Evolutionary conservation across 257 asterid species (phyloP).

Genomic region (Solanum ahanhuiri): DNA sequence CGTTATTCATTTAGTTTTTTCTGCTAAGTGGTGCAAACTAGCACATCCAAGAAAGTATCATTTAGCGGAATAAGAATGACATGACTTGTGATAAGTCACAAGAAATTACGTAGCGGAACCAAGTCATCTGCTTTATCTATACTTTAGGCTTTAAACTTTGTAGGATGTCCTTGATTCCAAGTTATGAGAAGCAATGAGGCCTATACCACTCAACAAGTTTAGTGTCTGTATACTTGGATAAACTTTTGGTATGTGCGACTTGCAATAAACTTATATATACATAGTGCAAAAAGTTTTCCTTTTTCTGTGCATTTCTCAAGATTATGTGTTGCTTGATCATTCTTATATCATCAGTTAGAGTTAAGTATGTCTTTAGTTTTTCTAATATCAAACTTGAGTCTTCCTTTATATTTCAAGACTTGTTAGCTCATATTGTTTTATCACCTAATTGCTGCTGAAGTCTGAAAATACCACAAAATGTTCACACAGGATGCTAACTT

Average conservation of each 20-base stretch:
- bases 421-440: too few relatives aligned
- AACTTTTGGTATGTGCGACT: background rate
- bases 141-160: background rate
- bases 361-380: background rate
- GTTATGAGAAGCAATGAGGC: background rate
- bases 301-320: background rate
- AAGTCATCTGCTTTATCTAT: background rate
- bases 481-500: background rate
- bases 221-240: too few relatives aligned
- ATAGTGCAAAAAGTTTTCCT: background rate
- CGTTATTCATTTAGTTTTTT: background rate
- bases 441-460: too few relatives aligned
- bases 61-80: background rate
- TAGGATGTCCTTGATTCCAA: background rate
- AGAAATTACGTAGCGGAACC: background rate
- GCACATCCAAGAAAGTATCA: background rate
- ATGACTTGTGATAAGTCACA: background rate
- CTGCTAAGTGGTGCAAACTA: background rate
- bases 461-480: too few relatives aligned
- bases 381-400: background rate
- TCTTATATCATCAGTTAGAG: background rate
- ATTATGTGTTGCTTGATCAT: background rate
- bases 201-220: too few relatives aligned
- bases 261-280: background rate
- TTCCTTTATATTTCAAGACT: background rate